Percentiles rank a stretch among this genome's conserved stretches.
phyloP scores from a whole-genome alignment of 306 rosid species.

The Geum urbanum region DNA sequence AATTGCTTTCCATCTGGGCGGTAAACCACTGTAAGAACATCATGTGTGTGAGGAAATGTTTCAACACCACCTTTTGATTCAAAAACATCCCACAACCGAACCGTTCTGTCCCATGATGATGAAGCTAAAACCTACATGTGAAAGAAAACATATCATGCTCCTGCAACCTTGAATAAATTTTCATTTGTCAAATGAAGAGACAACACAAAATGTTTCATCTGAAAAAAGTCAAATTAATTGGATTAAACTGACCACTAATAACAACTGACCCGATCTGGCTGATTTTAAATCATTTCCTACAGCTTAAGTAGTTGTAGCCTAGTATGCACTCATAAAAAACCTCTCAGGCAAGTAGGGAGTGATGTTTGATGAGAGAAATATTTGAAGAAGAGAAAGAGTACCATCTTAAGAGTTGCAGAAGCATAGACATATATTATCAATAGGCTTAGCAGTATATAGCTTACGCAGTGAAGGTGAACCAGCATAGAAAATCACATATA shows the following conservation, averaged over 20 bases:
- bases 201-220: background rate
- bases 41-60: slow-evolving; percentile 75
- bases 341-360: background rate
- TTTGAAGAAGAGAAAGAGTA: background rate
- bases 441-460: background rate
- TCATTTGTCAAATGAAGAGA: background rate
- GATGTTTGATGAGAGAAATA: background rate
- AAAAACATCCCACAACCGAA: slow-evolving; percentile 94
- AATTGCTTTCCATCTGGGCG: slow-evolving; percentile 97
- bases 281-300: background rate
- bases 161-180: background rate
- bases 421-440: slow-evolving; percentile 1
- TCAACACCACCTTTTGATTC: slow-evolving; percentile 87
- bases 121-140: slow-evolving; percentile 76
- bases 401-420: background rate
- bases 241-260: background rate
- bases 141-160: slow-evolving; percentile 20
- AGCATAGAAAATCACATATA: background rate
- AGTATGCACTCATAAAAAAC: background rate
- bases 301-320: background rate
- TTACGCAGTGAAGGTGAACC: background rate
- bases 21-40: slow-evolving; percentile 81
- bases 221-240: background rate
- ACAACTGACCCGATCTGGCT: background rate
- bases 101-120: slow-evolving; percentile 89